phyloP scores from a whole-genome alignment of 1,139 yeast genomes.

The Candida sp. region DNA sequence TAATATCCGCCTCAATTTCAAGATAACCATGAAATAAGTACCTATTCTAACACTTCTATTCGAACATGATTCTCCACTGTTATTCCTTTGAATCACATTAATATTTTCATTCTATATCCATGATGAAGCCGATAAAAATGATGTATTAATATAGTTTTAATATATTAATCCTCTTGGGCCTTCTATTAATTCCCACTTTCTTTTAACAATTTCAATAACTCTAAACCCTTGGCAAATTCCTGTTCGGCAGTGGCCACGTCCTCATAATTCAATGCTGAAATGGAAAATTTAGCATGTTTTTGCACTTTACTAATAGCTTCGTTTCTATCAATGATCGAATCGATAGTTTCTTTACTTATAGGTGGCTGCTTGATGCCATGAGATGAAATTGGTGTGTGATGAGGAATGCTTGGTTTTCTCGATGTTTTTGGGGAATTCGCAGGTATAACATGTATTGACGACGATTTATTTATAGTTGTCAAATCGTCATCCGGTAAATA shows the following conservation, averaged over 20 bases:
- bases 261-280: conserved; percentile 91
- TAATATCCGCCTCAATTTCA: too few relatives aligned
- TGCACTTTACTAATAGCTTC: conserved; percentile 70
- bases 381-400: neutral
- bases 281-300: conserved; percentile 86
- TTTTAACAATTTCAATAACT: conserved; percentile 15
- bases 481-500: conserved; percentile 41
- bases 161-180: too few relatives aligned
- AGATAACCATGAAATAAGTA: too few relatives aligned
- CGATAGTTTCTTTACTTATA: conserved; percentile 43
- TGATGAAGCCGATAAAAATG: too few relatives aligned
- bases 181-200: neutral
- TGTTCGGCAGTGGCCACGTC: conserved; percentile 77
- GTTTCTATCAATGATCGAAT: conserved; percentile 51
- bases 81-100: too few relatives aligned
- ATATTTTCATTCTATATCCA: too few relatives aligned
- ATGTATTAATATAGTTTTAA: too few relatives aligned
- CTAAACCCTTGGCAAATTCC: conserved; percentile 69
- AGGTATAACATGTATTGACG: conserved; percentile 36
- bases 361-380: conserved; percentile 13
- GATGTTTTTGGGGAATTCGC: conserved; percentile 14
- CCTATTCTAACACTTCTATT: too few relatives aligned
- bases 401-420: neutral
- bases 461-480: conserved; percentile 33
- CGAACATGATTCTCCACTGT: too few relatives aligned